Evolutionary conservation across 805 yeast species (phyloP), one percentile per base, ranked within the genome.

Genomic region (Candida suzukii): DNA sequence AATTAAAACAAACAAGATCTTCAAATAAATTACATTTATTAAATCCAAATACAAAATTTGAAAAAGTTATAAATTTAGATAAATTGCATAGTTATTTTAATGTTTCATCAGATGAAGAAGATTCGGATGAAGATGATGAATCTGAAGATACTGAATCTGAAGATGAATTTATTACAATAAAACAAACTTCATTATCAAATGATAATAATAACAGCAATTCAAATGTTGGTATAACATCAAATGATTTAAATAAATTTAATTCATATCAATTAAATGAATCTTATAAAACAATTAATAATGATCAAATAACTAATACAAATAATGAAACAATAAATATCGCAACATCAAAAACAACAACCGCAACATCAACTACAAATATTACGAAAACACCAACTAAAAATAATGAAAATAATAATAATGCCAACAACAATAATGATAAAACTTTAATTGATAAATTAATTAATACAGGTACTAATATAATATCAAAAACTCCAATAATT

Each of bases 11-110:
- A 32, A 57, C 61, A 0, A 44, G 50, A 19, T 60, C 64, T 0
- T 58, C 63, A 2, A 49, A 44, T 34, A 61, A 58, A 34, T 45
- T 60, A 10, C 45, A 53, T 44, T 39, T 54, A 18, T 37, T 60
- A 43, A 46, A 54, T 43, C 39, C 44, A 20, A 47, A 47, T 13
- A 49, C 55, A 6, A 44, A 42, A 14, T 43, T 46, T 19, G 56
- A 48, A 16, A 58, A 51, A 34, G 36, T 50, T 2, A 50, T 60
- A 14, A 61, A 60, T 40, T 35, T 60, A 37, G 45, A 46, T 14
- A 60, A 60, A 38, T 46, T 60, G 24, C 56, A 54, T 22, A 56
- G 62, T 32, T 60, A 56, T 39, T 56, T 60, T 46, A 54, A 51
- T 6, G 46, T 49, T 2, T 52, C 61, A n/a, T n/a, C n/a, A n/a